Evolutionary conservation across 164 flowering plant species (phyloP).

Genomic region (Buxus sempervirens): DNA sequence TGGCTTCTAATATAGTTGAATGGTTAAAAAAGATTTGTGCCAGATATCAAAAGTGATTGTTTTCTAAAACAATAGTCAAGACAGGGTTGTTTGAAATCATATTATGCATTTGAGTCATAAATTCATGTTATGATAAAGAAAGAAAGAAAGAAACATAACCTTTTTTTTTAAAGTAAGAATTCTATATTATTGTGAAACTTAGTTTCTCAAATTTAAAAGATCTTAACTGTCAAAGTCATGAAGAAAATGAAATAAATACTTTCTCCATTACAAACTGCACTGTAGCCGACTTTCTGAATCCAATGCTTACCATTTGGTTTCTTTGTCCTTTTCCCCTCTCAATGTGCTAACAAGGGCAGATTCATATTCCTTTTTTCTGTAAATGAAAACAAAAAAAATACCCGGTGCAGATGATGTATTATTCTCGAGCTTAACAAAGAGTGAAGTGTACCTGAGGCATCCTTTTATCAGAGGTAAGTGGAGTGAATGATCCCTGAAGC

Average conservation of each 20-base stretch:
- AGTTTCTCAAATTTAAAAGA: background rate
- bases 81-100: no score
- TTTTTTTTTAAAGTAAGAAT: background rate
- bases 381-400: background rate
- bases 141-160: background rate
- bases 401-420: background rate
- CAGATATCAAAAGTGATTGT: no score
- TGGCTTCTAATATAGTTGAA: no score
- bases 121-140: no score
- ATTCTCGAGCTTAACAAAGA: background rate
- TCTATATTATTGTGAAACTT: background rate
- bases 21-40: no score
- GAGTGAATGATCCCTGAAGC: conserved; percentile 65
- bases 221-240: background rate
- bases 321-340: conserved; percentile 85
- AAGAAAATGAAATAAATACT: background rate
- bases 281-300: conserved; percentile 74
- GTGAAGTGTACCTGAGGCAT: conserved; percentile 41
- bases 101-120: no score
- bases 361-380: conserved; percentile 79
- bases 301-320: conserved; percentile 62
- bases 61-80: no score
- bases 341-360: conserved; percentile 88
- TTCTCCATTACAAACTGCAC: conserved; percentile 65
- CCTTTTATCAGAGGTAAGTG: conserved; percentile 55